A percentile compares a stretch with the other conserved stretches of the same genome.
These are phyloP conservation scores for Russula vinacea DNA, from an alignment of 768 basidiomycete genomes.

Conservation along the genomic window DNA sequence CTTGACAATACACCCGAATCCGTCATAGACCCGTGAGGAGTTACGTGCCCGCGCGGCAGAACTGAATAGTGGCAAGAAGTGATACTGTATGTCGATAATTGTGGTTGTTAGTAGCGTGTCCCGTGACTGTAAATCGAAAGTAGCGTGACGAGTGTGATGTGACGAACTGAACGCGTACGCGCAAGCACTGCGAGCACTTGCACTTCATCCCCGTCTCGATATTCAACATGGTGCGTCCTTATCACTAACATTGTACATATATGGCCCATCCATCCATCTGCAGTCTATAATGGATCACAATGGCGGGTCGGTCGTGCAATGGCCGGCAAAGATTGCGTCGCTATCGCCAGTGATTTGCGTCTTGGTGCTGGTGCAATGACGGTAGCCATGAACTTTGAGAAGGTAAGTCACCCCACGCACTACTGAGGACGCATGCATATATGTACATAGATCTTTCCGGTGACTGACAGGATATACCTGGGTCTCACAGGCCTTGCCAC, in stretches of 20 bases:
- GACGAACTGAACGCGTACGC: conserved; percentile 21
- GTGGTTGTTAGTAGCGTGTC: background rate
- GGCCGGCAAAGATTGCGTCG: conserved; percentile 98
- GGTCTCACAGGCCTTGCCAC: conserved; percentile 92
- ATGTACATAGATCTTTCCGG: conserved; percentile 75
- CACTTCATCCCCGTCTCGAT: background rate
- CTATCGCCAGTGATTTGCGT: conserved; percentile 93
- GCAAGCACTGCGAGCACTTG: conserved; percentile 18
- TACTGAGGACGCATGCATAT: conserved; percentile 25
- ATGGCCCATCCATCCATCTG: background rate
- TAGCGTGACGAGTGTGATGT: conserved; percentile 11
- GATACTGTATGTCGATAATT: background rate
- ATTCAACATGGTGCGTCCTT: conserved; percentile 25
- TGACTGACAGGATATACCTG: conserved; percentile 87
- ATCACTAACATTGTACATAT: background rate
- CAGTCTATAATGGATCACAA: conserved; percentile 91
- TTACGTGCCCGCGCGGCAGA: conserved; percentile 46
- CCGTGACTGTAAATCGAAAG: background rate
- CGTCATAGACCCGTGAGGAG: conserved; percentile 50
- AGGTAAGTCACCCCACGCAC: conserved; percentile 49
- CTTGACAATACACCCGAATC: no score
- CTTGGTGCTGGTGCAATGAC: conserved; percentile 85
- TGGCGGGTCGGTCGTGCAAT: conserved; percentile 99
- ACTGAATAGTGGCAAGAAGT: conserved; percentile 39
- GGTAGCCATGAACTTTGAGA: conserved; percentile 90